Evolutionary conservation across 257 asterid species (phyloP).

Genomic region (Solanum dulcamara): DNA sequence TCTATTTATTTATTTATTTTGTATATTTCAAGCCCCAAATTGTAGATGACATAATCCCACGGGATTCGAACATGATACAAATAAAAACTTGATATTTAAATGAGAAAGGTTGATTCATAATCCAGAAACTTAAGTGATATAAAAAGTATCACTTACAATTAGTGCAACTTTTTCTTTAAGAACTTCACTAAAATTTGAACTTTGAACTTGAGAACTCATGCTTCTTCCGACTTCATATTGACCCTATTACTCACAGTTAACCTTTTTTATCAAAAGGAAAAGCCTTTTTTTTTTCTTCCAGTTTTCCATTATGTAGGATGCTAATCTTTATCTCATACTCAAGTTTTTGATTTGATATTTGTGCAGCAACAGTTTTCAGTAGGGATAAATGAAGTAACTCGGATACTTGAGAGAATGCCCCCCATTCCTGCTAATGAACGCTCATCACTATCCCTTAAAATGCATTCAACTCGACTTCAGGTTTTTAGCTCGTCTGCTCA

Average conservation of each 20-base stretch:
- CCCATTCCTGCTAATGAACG: constrained; percentile 3
- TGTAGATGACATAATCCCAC: too few species aligned
- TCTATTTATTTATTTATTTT: neutral
- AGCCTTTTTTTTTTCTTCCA: neutral
- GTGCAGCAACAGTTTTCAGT: constrained; percentile 68
- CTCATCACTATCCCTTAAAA: constrained; percentile 4
- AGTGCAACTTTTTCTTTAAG: neutral
- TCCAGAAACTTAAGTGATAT: too few species aligned
- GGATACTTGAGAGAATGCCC: constrained; percentile 73
- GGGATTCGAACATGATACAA: too few species aligned
- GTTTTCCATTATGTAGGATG: neutral
- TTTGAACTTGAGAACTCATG: neutral
- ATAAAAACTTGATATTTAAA: too few species aligned
- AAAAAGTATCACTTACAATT: neutral
- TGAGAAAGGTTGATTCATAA: too few species aligned
- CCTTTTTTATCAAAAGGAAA: neutral
- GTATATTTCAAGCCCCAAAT: neutral
- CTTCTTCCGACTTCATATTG: neutral
- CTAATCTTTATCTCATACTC: neutral
- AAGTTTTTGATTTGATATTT: neutral
- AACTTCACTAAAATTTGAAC: neutral
- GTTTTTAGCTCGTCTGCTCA: constrained; percentile 12
- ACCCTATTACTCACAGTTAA: neutral
- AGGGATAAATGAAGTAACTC: constrained; percentile 83
- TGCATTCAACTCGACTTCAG: constrained; percentile 43